A percentile compares a stretch with the other conserved stretches of the same genome.
phyloP scores from a whole-genome alignment of 768 basidiomycete genomes.

The Strobilomyces dryophilus region DNA sequence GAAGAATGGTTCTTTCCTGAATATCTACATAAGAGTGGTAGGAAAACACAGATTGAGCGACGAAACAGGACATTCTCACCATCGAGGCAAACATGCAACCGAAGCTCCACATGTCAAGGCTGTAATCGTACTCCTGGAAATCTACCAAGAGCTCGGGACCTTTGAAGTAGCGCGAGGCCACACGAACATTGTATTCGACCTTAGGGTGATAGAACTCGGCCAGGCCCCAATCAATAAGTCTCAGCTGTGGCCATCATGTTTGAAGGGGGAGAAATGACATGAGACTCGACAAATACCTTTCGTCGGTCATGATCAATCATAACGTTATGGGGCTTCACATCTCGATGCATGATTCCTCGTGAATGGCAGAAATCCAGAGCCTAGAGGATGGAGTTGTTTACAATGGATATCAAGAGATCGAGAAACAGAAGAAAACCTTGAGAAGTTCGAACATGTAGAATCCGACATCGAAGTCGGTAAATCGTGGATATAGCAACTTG shows the following conservation, averaged over 20 bases:
- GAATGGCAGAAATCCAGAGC: slow-evolving; percentile 98
- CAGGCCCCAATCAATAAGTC: slow-evolving; percentile 97
- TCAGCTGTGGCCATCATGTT: slow-evolving; percentile 50
- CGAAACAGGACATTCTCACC: slow-evolving; percentile 46
- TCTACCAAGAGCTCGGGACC: slow-evolving; percentile 95
- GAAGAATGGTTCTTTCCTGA: slow-evolving; percentile 99
- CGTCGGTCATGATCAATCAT: slow-evolving; percentile 99
- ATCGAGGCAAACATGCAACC: slow-evolving; percentile 99
- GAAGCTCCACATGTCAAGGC: slow-evolving; percentile 97
- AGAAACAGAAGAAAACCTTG: slow-evolving; percentile 50
- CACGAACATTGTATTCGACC: slow-evolving; percentile 97
- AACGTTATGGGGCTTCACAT: slow-evolving; percentile 98
- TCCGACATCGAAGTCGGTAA: slow-evolving; percentile 92
- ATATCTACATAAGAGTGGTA: slow-evolving; percentile 57
- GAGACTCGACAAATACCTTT: slow-evolving; percentile 51
- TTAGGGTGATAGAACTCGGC: slow-evolving; percentile 98
- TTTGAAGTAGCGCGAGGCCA: slow-evolving; percentile 97
- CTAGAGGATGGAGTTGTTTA: slow-evolving; percentile 33
- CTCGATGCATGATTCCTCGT: slow-evolving; percentile 97
- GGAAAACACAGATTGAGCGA: background rate
- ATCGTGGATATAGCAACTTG: slow-evolving; percentile 92
- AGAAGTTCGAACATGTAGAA: slow-evolving; percentile 96
- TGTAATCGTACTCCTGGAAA: slow-evolving; percentile 98
- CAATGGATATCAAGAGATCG: slow-evolving; percentile 1
- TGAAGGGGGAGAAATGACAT: slow-evolving; percentile 8